Evolutionary conservation across 495 filamentous ascomycete genomes (phyloP).

Genomic region (Hypoxylon lenormandii): DNA sequence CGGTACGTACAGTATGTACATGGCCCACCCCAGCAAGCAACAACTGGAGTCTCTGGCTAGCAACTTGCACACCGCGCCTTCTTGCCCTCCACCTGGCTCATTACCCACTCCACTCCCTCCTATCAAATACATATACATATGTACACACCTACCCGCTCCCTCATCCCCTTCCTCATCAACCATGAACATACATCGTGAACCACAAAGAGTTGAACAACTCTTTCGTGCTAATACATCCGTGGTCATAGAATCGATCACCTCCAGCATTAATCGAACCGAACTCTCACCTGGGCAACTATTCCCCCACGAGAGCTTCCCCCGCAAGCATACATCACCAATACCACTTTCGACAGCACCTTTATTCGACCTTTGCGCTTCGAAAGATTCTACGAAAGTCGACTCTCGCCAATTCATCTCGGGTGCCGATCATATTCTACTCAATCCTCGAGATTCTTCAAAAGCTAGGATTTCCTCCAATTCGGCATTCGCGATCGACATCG

Average conservation of each 20-base stretch:
- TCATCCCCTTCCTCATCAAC: constrained; percentile 25
- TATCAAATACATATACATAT: constrained; percentile 51
- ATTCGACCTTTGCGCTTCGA: constrained; percentile 18
- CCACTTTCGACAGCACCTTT: constrained; percentile 29
- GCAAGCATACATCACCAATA: constrained; percentile 21
- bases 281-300: constrained; percentile 17
- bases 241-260: constrained; percentile 43
- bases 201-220: constrained; percentile 38
- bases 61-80: constrained; percentile 51
- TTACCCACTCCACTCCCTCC: constrained; percentile 49
- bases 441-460: constrained; percentile 7
- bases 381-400: constrained; percentile 26
- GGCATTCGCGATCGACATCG: constrained; percentile 47
- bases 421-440: constrained; percentile 39
- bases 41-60: background rate
- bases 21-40: constrained; percentile 27
- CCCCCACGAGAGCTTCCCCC: constrained; percentile 32
- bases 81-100: constrained; percentile 38
- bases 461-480: constrained; percentile 26
- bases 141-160: constrained; percentile 48
- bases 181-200: constrained; percentile 39
- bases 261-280: constrained; percentile 38
- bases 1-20: constrained; percentile 50
- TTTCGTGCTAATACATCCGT: constrained; percentile 33
- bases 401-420: constrained; percentile 22